phyloP scores from a whole-genome alignment of 148 eudicot genomes.

The Spergularia marina region DNA sequence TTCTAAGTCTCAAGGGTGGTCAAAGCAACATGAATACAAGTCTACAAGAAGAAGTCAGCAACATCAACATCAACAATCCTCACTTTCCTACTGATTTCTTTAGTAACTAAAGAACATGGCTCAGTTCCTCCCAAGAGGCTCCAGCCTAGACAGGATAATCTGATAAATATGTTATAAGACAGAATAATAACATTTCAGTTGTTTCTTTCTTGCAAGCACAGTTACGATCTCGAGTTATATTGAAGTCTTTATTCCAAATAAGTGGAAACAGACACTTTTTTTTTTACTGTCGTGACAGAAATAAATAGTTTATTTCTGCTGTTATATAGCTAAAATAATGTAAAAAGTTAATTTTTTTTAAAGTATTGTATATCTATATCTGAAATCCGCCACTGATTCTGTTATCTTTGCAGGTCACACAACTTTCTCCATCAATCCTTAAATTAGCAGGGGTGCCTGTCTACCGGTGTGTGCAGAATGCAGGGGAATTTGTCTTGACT shows the following conservation, averaged over 20 bases:
- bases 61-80: background rate
- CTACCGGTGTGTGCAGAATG: conserved; percentile 82
- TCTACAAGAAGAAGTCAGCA: too few species aligned
- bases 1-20: background rate
- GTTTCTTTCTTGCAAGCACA: conserved; percentile 1
- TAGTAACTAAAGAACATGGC: background rate
- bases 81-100: background rate
- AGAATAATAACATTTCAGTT: background rate
- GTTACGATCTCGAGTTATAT: too few species aligned
- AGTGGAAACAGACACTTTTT: background rate
- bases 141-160: background rate
- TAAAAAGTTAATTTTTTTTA: background rate
- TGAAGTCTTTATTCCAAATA: too few species aligned
- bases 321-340: background rate
- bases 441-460: conserved; percentile 88
- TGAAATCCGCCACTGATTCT: conserved; percentile 13
- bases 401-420: conserved; percentile 66
- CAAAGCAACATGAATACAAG: background rate
- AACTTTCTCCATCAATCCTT: conserved; percentile 86
- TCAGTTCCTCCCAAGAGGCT: background rate
- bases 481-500: conserved; percentile 94
- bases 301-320: background rate
- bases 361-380: background rate
- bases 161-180: background rate
- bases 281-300: background rate